Percentiles rank a stretch among this genome's conserved stretches.
phyloP scores from a whole-genome alignment of 352 stramenopile species.

The Globisporangium heterothallicum region DNA sequence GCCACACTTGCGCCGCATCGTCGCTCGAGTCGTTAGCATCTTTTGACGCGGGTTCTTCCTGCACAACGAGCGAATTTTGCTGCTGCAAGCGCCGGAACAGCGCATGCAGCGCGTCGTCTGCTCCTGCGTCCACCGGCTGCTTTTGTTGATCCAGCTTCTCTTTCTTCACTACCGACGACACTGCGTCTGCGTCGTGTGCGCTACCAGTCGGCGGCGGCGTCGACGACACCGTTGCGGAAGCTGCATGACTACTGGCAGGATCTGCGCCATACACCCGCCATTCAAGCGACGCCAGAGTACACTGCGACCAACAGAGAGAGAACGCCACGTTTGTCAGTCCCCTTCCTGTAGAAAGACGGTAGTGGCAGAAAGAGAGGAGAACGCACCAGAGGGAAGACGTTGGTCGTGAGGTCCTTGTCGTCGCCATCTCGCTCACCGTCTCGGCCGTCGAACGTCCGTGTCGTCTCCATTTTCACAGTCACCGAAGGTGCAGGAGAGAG shows the following conservation, averaged over 20 bases:
- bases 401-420: constrained; percentile 20
- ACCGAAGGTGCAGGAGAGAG: too few relatives aligned
- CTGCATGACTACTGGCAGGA: neutral
- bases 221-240: neutral
- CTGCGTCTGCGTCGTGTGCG: too few relatives aligned
- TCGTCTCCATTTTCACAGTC: neutral
- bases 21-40: neutral
- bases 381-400: constrained; percentile 43
- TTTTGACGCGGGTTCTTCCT: constrained; percentile 9
- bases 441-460: neutral
- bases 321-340: too few relatives aligned
- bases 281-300: constrained; percentile 35
- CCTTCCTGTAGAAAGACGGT: too few relatives aligned
- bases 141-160: too few relatives aligned
- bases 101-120: constrained; percentile 16
- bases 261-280: constrained; percentile 42
- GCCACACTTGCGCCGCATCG: constrained; percentile 25
- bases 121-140: too few relatives aligned
- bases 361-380: constrained; percentile 12
- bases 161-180: constrained; percentile 9
- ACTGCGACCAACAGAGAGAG: constrained; percentile 20
- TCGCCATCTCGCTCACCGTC: neutral
- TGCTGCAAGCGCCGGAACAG: constrained; percentile 35
- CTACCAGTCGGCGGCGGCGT: neutral
- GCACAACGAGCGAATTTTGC: constrained; percentile 29